Base-by-base conservation (phyloP, 306 rosid genomes). In the Ammopiptanthus mongolicus region DNA sequence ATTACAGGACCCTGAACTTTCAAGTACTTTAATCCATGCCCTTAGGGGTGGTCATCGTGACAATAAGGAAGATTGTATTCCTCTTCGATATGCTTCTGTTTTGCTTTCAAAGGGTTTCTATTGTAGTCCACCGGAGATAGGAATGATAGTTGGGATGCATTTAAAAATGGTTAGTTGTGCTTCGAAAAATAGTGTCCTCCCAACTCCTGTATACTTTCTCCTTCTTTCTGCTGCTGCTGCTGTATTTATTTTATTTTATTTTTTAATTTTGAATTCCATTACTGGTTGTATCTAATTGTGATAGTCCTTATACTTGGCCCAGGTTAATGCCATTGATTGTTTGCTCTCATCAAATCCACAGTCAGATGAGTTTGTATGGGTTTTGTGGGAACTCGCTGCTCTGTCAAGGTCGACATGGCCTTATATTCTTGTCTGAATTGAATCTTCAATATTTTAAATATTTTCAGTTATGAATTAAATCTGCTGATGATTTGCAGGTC, bases 291-390 rank as follows among this genome's bases (percentile, higher is more conserved):
- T 75, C 78, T 55, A 31, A 82, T 46, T 78, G 71, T 59, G 57
- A 46, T 47, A 48, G 15, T 55, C 80, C 74, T 69, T 56, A 41
- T 83, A 61, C 67, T 82, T 71, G 46, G 74, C 21, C 65, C 83
- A 95, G 99, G 97, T 92, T 81, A 85, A 82, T 75, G 93, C 95
- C 69, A 81, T 92, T 69, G 99, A 95, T 80, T 85, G 92, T 80
- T 83, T 95, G 89, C 92, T 95, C 75, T 86, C 88, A 21, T 79
- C 93, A 15, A 76, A 81, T 79, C 96, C 87, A 6, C 82, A 87
- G 50, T 87, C 96, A 8, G 99, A 95, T 84, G 97, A 90, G 80
- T 90, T 92, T 84, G 84, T 95, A 84, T 92, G 96, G 99, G 89
- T 95, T 65, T 74, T 95, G 78, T 95, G 99, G 99, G 97, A 92